Conservation (phyloP, 1,284 basidiomycete genomes). For the Heimioporus retisporus region DNA sequence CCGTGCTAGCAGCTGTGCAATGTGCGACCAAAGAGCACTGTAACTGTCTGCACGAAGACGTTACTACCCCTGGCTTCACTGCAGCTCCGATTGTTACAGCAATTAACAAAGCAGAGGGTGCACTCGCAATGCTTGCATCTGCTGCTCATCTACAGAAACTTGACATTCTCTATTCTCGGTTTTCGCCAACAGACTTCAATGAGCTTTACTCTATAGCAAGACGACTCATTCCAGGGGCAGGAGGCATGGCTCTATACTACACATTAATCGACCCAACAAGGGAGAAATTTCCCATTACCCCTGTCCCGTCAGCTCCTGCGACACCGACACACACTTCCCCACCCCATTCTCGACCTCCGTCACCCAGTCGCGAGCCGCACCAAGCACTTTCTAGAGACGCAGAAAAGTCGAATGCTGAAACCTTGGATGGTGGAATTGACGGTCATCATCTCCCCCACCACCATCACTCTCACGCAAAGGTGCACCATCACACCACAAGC, state of each 20-base stretch:
- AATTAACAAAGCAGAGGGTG: slow-evolving; percentile 64
- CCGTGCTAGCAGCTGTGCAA: slow-evolving; percentile 63
- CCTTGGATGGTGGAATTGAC: too few relatives aligned
- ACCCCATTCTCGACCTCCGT: slow-evolving; percentile 31
- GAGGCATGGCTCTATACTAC: slow-evolving; percentile 77
- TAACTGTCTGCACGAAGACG: slow-evolving; percentile 55
- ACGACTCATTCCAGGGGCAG: slow-evolving; percentile 65
- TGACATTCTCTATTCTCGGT: slow-evolving; percentile 74
- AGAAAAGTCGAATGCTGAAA: slow-evolving; percentile 2
- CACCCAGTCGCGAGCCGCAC: slow-evolving; percentile 27
- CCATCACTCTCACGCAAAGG: slow-evolving; percentile 23
- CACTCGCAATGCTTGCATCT: slow-evolving; percentile 63
- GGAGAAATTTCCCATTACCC: slow-evolving; percentile 67
- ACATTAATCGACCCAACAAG: slow-evolving; percentile 67
- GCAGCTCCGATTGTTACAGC: slow-evolving; percentile 46
- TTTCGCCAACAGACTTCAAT: slow-evolving; percentile 69
- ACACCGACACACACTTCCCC: slow-evolving; percentile 50
- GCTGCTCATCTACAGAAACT: slow-evolving; percentile 66
- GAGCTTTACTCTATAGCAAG: slow-evolving; percentile 62
- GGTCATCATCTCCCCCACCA: not conserved
- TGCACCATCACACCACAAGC: slow-evolving; percentile 22
- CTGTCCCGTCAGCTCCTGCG: slow-evolving; percentile 51
- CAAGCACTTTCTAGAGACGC: slow-evolving; percentile 9
- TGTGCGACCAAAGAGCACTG: slow-evolving; percentile 61
- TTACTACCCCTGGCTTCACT: slow-evolving; percentile 60